Conservation (phyloP, 2,329 filamentous ascomycete species). For the Claviceps paspali region DNA sequence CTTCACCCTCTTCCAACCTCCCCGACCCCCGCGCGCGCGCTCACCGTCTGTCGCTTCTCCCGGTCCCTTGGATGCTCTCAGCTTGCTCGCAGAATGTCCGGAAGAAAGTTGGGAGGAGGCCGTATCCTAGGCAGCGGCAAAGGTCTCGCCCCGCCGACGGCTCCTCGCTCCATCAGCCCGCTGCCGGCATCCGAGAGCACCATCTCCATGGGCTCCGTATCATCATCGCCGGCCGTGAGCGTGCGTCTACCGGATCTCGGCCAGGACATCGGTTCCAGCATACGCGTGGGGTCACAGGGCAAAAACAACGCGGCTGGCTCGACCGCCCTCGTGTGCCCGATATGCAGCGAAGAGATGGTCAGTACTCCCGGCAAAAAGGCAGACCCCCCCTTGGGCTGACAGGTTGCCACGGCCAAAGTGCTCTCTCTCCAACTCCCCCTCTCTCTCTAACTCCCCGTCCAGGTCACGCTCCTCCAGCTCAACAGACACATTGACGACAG, state of each 20-base stretch:
- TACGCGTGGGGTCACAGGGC: constrained; percentile 48
- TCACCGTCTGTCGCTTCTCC: too few species aligned
- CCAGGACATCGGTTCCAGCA: constrained; percentile 68
- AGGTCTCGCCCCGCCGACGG: constrained; percentile 50
- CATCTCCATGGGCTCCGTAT: constrained; percentile 59
- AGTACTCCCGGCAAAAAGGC: constrained; percentile 11
- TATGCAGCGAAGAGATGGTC: constrained; percentile 97
- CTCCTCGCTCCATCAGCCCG: constrained; percentile 32
- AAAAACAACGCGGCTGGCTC: constrained; percentile 32
- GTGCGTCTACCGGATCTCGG: constrained; percentile 52
- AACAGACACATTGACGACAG: constrained; percentile 76
- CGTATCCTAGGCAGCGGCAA: constrained; percentile 79
- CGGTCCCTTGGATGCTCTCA: not conserved
- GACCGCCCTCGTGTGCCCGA: constrained; percentile 76
- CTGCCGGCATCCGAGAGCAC: constrained; percentile 52
- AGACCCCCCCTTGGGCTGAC: too few species aligned
- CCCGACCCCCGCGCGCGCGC: too few species aligned
- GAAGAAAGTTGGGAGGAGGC: constrained; percentile 79
- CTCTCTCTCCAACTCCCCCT: too few species aligned
- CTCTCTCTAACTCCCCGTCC: constrained; percentile 5
- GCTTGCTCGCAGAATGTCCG: constrained; percentile 45
- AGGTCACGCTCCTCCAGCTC: constrained; percentile 84
- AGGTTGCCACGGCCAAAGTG: too few species aligned
- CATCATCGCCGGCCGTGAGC: constrained; percentile 42
- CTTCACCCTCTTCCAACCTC: too few species aligned